Conservation (phyloP, 768 basidiomycete genomes). For the Piloderma croceum region DNA sequence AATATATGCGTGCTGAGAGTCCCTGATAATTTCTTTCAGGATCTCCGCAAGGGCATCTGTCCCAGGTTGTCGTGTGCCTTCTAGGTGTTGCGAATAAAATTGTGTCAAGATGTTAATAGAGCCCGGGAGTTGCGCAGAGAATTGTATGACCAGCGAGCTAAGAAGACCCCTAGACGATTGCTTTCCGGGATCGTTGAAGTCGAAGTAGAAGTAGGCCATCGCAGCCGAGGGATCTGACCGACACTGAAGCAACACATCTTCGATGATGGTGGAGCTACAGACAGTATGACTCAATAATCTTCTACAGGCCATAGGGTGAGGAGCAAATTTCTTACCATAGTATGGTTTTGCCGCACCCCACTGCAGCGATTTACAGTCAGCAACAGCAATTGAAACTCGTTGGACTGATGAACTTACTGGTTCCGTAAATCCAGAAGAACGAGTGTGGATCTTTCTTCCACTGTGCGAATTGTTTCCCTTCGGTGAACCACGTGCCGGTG, state of each 20-base stretch:
- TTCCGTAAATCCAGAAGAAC: too few species aligned
- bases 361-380: constrained; percentile 1
- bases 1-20: constrained; percentile 10
- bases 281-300: too few species aligned
- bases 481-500: too few species aligned
- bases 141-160: constrained; percentile 16
- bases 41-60: constrained; percentile 6
- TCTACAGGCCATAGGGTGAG: background rate
- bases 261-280: too few species aligned
- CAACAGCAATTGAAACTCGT: background rate
- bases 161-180: constrained; percentile 9
- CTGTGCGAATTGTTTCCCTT: too few species aligned
- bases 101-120: background rate
- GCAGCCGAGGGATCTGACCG: background rate
- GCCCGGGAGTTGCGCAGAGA: constrained; percentile 10
- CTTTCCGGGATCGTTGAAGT: constrained; percentile 13
- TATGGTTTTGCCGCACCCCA: constrained; percentile 9
- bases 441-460: too few species aligned
- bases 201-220: constrained; percentile 20
- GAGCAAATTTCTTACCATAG: constrained; percentile 3
- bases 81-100: constrained; percentile 3
- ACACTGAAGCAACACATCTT: too few species aligned
- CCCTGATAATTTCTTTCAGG: constrained; percentile 8
- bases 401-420: too few species aligned
- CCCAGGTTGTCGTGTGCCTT: too few species aligned